Conservation (phyloP, 306 rosid species). For the Abrus precatorius region DNA sequence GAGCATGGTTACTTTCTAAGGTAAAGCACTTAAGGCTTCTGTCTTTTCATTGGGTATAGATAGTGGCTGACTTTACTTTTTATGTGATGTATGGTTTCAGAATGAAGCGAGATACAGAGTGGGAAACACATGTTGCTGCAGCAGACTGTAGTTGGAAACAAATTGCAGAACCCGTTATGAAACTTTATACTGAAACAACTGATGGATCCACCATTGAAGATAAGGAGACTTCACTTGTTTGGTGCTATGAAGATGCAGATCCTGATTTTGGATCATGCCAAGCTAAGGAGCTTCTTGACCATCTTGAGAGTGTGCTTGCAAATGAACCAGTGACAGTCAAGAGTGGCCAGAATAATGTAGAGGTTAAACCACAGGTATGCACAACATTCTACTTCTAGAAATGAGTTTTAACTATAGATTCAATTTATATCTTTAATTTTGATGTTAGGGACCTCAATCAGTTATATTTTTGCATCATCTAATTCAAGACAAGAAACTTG, state of each 20-base stretch:
- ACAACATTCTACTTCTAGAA: slow-evolving; percentile 19
- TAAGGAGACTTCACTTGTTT: slow-evolving; percentile 88
- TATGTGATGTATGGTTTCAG: slow-evolving; percentile 46
- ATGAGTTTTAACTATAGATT: neutral
- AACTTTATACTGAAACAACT: slow-evolving; percentile 82
- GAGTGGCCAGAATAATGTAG: slow-evolving; percentile 83
- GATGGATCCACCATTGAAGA: slow-evolving; percentile 90
- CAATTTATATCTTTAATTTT: slow-evolving; percentile 26
- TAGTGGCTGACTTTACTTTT: slow-evolving; percentile 19
- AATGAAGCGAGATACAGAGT: slow-evolving; percentile 54
- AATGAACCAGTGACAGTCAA: slow-evolving; percentile 93
- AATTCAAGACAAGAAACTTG: neutral
- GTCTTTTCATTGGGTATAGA: slow-evolving; percentile 17
- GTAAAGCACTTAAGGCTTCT: slow-evolving; percentile 43
- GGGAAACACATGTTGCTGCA: slow-evolving; percentile 79
- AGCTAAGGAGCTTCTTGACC: slow-evolving; percentile 94
- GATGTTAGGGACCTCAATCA: neutral
- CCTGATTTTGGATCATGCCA: slow-evolving; percentile 92
- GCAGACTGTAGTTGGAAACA: slow-evolving; percentile 83
- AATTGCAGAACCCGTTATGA: slow-evolving; percentile 91
- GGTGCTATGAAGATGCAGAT: slow-evolving; percentile 88
- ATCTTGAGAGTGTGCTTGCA: slow-evolving; percentile 90
- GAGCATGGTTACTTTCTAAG: slow-evolving; percentile 90
- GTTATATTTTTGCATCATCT: slow-evolving; percentile 12
- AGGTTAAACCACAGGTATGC: slow-evolving; percentile 97